Evolutionary conservation across 768 basidiomycete genomes (phyloP).

Genomic region (Naganishia kalamii): DNA sequence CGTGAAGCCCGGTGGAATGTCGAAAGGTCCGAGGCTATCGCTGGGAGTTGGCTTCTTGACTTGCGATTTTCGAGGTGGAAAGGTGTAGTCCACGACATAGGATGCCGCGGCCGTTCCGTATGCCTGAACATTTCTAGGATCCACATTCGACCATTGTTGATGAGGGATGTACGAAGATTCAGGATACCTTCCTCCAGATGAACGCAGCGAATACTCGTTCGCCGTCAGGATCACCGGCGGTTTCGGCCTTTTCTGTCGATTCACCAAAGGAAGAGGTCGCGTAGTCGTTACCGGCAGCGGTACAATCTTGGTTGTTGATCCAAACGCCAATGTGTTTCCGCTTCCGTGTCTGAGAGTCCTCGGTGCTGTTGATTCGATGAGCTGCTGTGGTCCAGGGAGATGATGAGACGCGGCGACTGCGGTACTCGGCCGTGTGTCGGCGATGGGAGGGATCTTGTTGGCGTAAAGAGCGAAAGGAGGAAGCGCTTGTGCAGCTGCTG

Average conservation of each 20-base stretch:
- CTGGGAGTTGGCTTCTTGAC: background rate
- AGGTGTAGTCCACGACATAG: background rate
- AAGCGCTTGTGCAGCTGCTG: background rate
- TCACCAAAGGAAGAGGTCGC: background rate
- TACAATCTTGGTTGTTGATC: constrained; percentile 1
- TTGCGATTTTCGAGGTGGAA: background rate
- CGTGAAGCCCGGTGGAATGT: background rate
- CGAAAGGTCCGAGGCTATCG: no score
- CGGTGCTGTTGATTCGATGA: constrained; percentile 3
- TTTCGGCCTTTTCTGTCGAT: background rate
- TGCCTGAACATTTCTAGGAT: no score
- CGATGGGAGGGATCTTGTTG: background rate
- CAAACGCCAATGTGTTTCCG: background rate
- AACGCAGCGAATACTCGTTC: background rate
- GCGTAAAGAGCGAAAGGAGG: background rate
- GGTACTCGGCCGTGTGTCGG: background rate
- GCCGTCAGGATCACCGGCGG: background rate
- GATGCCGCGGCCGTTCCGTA: no score
- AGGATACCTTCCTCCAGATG: background rate
- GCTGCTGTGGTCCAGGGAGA: constrained; percentile 9
- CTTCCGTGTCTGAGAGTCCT: background rate
- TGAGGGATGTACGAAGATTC: background rate
- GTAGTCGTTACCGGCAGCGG: constrained; percentile 2
- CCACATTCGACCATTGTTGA: no score
- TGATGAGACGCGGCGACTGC: background rate